A percentile compares a stretch with the other conserved stretches of the same genome.
phyloP scores from a whole-genome alignment of 192 early-diverging fungal species.

The Gryganskiella cystojenkinii region DNA sequence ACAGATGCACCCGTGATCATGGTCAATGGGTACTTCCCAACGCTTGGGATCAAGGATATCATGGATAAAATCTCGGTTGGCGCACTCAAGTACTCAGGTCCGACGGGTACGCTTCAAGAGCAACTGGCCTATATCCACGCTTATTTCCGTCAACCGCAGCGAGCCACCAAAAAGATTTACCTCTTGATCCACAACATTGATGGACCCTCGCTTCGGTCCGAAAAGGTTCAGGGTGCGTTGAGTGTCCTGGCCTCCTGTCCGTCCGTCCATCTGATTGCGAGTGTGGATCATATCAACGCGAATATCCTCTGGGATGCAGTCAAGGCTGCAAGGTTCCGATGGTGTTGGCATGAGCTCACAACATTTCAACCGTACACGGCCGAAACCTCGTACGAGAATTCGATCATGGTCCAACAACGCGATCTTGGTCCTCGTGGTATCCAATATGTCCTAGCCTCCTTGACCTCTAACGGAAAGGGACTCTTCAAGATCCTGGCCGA shows the following conservation, averaged over 20 bases:
- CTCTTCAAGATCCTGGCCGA: conserved; percentile 90
- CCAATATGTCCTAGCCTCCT: conserved; percentile 81
- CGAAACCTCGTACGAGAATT: conserved; percentile 89
- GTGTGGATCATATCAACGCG: conserved; percentile 93
- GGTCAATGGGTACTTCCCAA: conserved; percentile 89
- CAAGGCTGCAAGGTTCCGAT: conserved; percentile 74
- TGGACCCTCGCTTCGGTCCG: conserved; percentile 76
- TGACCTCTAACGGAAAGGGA: conserved; percentile 87
- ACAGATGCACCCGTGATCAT: conserved; percentile 73
- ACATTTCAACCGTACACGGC: conserved; percentile 84
- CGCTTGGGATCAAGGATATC: conserved; percentile 76
- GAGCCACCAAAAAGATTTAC: conserved; percentile 66
- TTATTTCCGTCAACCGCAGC: conserved; percentile 67
- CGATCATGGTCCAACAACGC: conserved; percentile 65
- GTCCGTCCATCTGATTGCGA: conserved; percentile 82
- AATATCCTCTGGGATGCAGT: conserved; percentile 90
- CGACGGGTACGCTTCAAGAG: conserved; percentile 67
- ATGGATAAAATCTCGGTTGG: conserved; percentile 67
- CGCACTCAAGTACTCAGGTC: conserved; percentile 47
- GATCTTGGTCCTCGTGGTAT: conserved; percentile 76
- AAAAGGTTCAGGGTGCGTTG: conserved; percentile 73
- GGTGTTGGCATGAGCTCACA: conserved; percentile 93
- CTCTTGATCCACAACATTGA: conserved; percentile 93
- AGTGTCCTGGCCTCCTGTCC: conserved; percentile 72
- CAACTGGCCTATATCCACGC: conserved; percentile 72